phyloP scores from a whole-genome alignment of 805 yeast genomes.

The Helenozyma baotianmanensis region DNA sequence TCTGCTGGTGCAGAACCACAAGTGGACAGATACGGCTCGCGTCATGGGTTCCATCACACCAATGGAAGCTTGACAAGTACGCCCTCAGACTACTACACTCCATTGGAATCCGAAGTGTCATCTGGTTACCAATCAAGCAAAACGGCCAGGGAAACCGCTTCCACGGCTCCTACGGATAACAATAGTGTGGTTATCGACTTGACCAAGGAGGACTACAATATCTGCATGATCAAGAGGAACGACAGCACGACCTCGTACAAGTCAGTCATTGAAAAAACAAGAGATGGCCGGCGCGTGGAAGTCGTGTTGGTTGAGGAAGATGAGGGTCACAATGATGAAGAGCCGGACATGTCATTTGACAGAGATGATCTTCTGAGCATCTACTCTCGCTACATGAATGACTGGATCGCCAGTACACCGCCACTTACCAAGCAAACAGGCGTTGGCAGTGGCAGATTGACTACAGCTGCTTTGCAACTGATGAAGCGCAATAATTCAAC shows the following conservation, averaged over 20 bases:
- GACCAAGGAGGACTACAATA: constrained; percentile 36
- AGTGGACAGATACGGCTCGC: too few species aligned
- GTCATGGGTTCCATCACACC: too few species aligned
- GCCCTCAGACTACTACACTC: background rate
- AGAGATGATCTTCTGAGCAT: constrained; percentile 35
- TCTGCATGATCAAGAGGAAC: constrained; percentile 32
- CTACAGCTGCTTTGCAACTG: too few species aligned
- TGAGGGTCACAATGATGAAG: constrained; percentile 23
- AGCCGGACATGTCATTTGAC: constrained; percentile 13
- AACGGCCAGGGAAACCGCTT: constrained; percentile 22
- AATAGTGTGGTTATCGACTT: constrained; percentile 40
- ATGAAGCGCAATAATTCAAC: constrained; percentile 1
- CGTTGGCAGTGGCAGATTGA: too few species aligned
- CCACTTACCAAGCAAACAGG: background rate
- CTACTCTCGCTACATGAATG: constrained; percentile 34
- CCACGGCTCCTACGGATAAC: constrained; percentile 27
- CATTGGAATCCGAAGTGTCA: constrained; percentile 10
- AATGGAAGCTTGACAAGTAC: too few species aligned
- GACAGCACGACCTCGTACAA: constrained; percentile 33
- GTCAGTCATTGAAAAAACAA: constrained; percentile 35
- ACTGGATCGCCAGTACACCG: constrained; percentile 7
- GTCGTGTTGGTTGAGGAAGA: constrained; percentile 42
- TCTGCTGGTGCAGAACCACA: constrained; percentile 14
- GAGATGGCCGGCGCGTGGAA: constrained; percentile 37
- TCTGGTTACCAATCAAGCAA: constrained; percentile 31